Conservation (phyloP, 2,329 filamentous ascomycete genomes). For the Didymella keratinophila region DNA sequence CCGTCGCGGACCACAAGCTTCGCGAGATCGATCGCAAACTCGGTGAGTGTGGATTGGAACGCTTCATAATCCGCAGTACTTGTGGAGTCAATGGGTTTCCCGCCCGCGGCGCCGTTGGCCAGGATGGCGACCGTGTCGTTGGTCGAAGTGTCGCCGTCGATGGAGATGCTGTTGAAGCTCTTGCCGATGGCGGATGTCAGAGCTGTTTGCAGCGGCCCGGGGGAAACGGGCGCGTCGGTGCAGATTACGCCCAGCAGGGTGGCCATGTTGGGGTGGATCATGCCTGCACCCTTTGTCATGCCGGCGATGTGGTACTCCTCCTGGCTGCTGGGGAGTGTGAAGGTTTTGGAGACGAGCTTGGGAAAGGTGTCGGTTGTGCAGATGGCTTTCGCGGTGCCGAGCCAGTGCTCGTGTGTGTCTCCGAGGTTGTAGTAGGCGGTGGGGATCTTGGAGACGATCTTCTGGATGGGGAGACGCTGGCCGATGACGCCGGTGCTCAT, state of each 20-base stretch:
- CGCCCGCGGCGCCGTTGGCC: constrained; percentile 92
- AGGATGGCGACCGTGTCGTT: constrained; percentile 95
- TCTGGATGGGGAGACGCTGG: constrained; percentile 88
- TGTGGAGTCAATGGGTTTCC: constrained; percentile 65
- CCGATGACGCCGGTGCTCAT: constrained; percentile 99
- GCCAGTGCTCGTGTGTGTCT: constrained; percentile 82
- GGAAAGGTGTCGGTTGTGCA: constrained; percentile 99
- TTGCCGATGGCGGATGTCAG: constrained; percentile 78
- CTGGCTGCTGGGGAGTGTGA: constrained; percentile 82
- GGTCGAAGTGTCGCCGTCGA: constrained; percentile 96
- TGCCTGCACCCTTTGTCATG: constrained; percentile 97
- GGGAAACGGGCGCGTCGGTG: constrained; percentile 84
- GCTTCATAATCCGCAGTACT: constrained; percentile 70
- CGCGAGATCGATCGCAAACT: constrained; percentile 83
- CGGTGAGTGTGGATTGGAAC: constrained; percentile 74
- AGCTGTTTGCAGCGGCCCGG: constrained; percentile 70
- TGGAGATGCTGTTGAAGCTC: constrained; percentile 96
- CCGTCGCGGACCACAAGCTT: constrained; percentile 95
- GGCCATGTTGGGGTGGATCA: constrained; percentile 99
- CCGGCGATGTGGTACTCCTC: constrained; percentile 85
- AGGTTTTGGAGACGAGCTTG: constrained; percentile 86
- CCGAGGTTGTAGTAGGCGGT: constrained; percentile 75
- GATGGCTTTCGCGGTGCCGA: constrained; percentile 85
- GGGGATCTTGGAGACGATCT: constrained; percentile 85
- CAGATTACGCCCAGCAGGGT: constrained; percentile 91